phyloP scores from a whole-genome alignment of 768 basidiomycete species.

The Tylopilus balloui region DNA sequence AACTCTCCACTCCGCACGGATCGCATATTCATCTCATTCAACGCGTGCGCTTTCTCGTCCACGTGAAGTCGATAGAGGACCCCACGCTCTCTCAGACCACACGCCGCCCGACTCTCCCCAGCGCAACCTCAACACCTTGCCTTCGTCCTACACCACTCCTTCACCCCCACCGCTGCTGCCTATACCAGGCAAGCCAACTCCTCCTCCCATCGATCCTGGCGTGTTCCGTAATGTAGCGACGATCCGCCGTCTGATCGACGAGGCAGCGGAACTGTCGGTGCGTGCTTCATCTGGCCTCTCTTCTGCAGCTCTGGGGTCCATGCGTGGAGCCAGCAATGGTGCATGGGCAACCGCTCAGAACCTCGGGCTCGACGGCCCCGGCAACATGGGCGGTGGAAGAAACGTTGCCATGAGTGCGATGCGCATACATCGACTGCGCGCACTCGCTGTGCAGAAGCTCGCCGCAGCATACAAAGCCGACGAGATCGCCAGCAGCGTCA shows the following conservation, averaged over 20 bases:
- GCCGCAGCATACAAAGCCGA: conserved; percentile 83
- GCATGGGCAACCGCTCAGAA: conserved; percentile 63
- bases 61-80: conserved; percentile 42
- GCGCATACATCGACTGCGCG: conserved; percentile 75
- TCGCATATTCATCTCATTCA: not conserved
- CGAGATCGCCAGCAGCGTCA: conserved; percentile 88
- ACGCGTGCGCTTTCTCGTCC: conserved; percentile 23
- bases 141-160: conserved; percentile 28
- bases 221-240: conserved; percentile 73
- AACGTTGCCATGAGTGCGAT: conserved; percentile 81
- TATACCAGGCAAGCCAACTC: conserved; percentile 62
- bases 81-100: conserved; percentile 32
- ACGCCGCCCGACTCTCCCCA: conserved; percentile 46
- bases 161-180: conserved; percentile 47
- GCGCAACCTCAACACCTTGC: conserved; percentile 33
- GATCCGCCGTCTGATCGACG: conserved; percentile 81
- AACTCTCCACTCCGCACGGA: conserved; percentile 30
- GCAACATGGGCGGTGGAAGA: conserved; percentile 53
- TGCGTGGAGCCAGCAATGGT: conserved; percentile 43
- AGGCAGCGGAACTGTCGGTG: conserved; percentile 83
- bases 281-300: conserved; percentile 84
- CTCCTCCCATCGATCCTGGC: conserved; percentile 86
- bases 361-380: conserved; percentile 58
- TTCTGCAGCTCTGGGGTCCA: conserved; percentile 65
- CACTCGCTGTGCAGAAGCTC: conserved; percentile 80